phyloP scores from a whole-genome alignment of 371 early-diverging fungal species.

The Mortierella sp. region DNA sequence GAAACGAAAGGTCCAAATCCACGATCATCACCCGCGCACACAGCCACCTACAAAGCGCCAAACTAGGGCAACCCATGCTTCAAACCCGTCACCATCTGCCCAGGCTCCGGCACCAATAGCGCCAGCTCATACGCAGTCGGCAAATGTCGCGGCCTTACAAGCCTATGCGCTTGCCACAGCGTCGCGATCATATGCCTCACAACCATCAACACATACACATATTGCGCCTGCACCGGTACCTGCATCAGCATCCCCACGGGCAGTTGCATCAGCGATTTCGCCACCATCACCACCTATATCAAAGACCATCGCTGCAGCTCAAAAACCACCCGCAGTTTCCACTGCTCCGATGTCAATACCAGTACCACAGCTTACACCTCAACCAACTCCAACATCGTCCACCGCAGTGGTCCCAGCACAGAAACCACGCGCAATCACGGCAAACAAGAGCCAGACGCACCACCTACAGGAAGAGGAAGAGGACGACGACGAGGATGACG shows the following conservation, averaged over 20 bases:
- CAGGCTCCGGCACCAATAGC: neutral
- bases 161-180: neutral
- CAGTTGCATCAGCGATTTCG: neutral
- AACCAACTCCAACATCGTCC: neutral
- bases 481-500: constrained; percentile 6
- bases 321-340: neutral
- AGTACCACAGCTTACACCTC: neutral
- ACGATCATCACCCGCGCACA: neutral
- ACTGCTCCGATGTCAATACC: neutral
- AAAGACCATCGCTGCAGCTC: neutral
- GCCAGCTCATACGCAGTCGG: neutral
- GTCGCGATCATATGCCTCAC: neutral
- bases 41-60: constrained; percentile 4
- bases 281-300: too few species aligned
- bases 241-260: neutral
- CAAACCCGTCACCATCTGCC: neutral
- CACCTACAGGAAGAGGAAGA: constrained; percentile 1
- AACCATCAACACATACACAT: neutral
- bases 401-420: neutral
- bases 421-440: neutral
- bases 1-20: neutral
- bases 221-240: neutral
- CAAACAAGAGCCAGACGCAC: neutral
- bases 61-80: neutral
- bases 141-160: neutral